Conservation (phyloP, 2,329 filamentous ascomycete genomes). For the Cladosporium phlei region DNA sequence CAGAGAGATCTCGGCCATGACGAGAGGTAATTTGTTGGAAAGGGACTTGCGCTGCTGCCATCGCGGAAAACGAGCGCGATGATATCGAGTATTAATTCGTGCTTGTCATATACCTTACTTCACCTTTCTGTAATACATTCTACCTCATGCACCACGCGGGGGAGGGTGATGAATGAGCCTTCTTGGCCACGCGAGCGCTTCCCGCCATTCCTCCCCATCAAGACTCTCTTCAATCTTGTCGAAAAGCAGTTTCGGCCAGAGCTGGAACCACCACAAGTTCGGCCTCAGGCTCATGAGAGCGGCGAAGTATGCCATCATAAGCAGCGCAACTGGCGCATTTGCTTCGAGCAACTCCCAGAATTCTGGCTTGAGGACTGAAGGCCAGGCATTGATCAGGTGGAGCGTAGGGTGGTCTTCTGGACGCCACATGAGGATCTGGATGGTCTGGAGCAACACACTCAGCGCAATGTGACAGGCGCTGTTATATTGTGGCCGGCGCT, state of each 20-base stretch:
- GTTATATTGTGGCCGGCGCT: neutral
- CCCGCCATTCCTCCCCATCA: neutral
- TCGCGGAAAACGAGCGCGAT: too few species aligned
- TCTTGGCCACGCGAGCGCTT: constrained; percentile 2
- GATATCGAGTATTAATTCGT: too few species aligned
- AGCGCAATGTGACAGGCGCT: constrained; percentile 8
- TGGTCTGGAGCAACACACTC: neutral
- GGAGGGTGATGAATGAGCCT: too few species aligned
- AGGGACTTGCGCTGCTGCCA: too few species aligned
- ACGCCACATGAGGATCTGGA: constrained; percentile 11
- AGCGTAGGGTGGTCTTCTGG: constrained; percentile 4
- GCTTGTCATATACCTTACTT: too few species aligned
- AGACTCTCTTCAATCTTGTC: neutral
- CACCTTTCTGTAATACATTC: too few species aligned
- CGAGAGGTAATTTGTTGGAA: too few species aligned
- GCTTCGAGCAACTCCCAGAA: constrained; percentile 1
- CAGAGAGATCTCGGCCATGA: too few species aligned
- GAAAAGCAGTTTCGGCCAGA: constrained; percentile 1
- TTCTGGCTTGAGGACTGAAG: neutral
- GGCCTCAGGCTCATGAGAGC: constrained; percentile 1
- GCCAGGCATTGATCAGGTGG: constrained; percentile 8
- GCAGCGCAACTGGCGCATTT: neutral
- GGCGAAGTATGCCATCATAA: neutral
- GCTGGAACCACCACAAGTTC: constrained; percentile 2
- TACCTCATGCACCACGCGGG: too few species aligned